Conservation (phyloP, 371 early-diverging fungal species). For the Chytridium lagenaria region DNA sequence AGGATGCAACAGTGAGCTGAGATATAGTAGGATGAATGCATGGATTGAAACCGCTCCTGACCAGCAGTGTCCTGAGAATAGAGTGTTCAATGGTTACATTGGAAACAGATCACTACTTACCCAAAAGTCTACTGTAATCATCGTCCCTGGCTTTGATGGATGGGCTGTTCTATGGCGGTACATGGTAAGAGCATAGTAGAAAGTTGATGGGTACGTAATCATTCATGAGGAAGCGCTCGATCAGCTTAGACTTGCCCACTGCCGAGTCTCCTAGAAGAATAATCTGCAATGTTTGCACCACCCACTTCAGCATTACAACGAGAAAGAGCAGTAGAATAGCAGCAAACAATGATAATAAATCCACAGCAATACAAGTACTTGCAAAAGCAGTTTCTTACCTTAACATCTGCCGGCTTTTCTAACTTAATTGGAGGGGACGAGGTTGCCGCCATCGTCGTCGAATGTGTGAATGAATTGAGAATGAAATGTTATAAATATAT, state of each 20-base stretch:
- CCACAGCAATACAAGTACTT: too few relatives aligned
- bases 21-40: slow-evolving; percentile 67
- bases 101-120: not conserved
- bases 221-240: slow-evolving; percentile 60
- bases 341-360: too few relatives aligned
- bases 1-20: slow-evolving; percentile 57
- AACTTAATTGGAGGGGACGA: slow-evolving; percentile 4
- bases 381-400: slow-evolving; percentile 2
- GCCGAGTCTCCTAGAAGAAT: slow-evolving; percentile 69
- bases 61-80: slow-evolving; percentile 63
- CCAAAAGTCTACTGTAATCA: slow-evolving; percentile 65
- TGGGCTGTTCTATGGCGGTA: slow-evolving; percentile 49
- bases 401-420: slow-evolving; percentile 25
- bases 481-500: slow-evolving; percentile 1
- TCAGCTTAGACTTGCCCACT: slow-evolving; percentile 70
- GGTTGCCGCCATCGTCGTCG: not conserved
- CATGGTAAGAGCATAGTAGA: slow-evolving; percentile 61
- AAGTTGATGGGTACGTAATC: slow-evolving; percentile 55
- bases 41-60: slow-evolving; percentile 68
- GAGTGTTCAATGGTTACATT: not conserved
- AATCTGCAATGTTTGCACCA: slow-evolving; percentile 41
- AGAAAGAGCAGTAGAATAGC: too few relatives aligned
- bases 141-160: slow-evolving; percentile 38
- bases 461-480: not conserved
- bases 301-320: too few relatives aligned